phyloP scores from a whole-genome alignment of 768 basidiomycete genomes.

The Pluteus cervinus region DNA sequence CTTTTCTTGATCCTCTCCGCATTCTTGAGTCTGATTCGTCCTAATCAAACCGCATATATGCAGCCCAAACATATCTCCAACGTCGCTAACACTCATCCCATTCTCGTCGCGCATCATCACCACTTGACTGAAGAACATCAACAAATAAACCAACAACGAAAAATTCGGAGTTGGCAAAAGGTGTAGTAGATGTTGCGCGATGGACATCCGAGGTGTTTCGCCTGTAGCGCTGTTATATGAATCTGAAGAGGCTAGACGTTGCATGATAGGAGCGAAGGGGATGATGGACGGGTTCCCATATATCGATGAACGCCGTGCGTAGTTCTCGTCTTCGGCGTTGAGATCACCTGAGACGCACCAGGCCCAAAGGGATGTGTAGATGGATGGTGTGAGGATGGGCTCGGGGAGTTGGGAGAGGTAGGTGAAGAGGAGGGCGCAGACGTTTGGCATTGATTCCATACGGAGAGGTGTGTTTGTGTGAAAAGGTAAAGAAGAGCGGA shows the following conservation, averaged over 20 bases:
- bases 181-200: constrained; percentile 31
- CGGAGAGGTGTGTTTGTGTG: constrained; percentile 24
- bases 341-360: constrained; percentile 30
- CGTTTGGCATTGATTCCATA: constrained; percentile 30
- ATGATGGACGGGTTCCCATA: background rate
- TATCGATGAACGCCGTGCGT: constrained; percentile 5
- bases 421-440: constrained; percentile 34
- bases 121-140: constrained; percentile 39
- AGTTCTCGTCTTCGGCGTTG: constrained; percentile 9
- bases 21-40: no score
- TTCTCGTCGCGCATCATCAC: constrained; percentile 27
- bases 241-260: background rate
- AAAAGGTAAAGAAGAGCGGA: constrained; percentile 17
- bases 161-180: constrained; percentile 38
- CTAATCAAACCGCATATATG: constrained; percentile 30
- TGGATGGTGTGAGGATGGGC: constrained; percentile 24
- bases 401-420: constrained; percentile 36
- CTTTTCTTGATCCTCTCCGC: constrained; percentile 9
- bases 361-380: constrained; percentile 30
- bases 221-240: constrained; percentile 11
- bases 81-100: constrained; percentile 23
- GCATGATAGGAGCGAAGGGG: background rate
- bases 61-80: constrained; percentile 26
- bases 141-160: constrained; percentile 35
- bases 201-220: constrained; percentile 17